These are phyloP conservation scores for Zea luxurians DNA, from an alignment of 176 grass and related monocot genomes.

Conservation along the genomic window DNA sequence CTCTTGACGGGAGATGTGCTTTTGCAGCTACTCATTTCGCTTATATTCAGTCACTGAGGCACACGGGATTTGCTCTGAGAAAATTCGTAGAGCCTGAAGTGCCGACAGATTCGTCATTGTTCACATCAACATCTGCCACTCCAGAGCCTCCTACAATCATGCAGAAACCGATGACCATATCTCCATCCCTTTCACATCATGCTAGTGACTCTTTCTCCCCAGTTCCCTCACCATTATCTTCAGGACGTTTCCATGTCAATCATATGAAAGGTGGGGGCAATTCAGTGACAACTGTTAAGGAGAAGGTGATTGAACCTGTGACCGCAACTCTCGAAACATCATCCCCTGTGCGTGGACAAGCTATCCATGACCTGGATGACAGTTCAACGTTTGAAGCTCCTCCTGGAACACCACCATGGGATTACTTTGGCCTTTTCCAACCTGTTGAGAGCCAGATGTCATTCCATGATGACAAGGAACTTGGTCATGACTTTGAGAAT, in stretches of 20 bases:
- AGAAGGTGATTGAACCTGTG: constrained; percentile 65
- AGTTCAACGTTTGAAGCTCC: constrained; percentile 68
- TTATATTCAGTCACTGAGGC: constrained; percentile 86
- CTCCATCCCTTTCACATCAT: constrained; percentile 62
- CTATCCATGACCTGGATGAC: constrained; percentile 57
- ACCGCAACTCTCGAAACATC: constrained; percentile 67
- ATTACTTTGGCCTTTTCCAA: constrained; percentile 93
- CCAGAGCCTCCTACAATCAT: constrained; percentile 48
- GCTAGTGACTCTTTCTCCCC: constrained; percentile 72
- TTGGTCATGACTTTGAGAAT: constrained; percentile 60
- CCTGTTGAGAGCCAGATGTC: constrained; percentile 67
- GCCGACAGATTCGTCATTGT: constrained; percentile 57
- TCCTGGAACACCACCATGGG: constrained; percentile 70
- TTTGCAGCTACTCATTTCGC: constrained; percentile 75
- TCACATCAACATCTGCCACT: constrained; percentile 74
- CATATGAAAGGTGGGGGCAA: constrained; percentile 81
- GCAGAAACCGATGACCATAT: constrained; percentile 54
- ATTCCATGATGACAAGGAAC: constrained; percentile 63
- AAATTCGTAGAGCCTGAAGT: constrained; percentile 69
- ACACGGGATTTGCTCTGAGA: constrained; percentile 75
- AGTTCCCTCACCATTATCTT: constrained; percentile 70
- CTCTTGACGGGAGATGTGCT: constrained; percentile 84
- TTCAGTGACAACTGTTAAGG: constrained; percentile 58
- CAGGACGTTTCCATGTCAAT: constrained; percentile 65
- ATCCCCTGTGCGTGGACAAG: constrained; percentile 43